A percentile compares a stretch with the other conserved stretches of the same genome.
phyloP scores from a whole-genome alignment of 805 yeast species.

The Kodamaea lidongshanica region DNA sequence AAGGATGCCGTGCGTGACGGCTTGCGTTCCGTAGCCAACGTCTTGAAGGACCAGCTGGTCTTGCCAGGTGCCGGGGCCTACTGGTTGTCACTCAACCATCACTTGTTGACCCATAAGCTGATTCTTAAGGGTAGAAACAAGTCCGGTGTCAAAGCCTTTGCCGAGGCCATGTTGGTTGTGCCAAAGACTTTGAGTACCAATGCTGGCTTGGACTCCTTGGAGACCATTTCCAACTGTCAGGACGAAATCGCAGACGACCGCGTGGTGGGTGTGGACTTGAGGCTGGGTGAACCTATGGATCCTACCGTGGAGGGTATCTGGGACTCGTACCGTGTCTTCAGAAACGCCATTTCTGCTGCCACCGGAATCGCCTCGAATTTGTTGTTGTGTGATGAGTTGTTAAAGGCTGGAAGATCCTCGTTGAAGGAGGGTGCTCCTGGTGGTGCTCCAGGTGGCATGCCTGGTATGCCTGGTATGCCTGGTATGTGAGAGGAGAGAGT shows the following conservation, averaged over 20 bases:
- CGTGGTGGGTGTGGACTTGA: slow-evolving; percentile 84
- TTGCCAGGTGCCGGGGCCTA: slow-evolving; percentile 98
- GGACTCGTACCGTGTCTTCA: slow-evolving; percentile 91
- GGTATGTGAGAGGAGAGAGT: too few species aligned
- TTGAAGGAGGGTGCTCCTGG: slow-evolving; percentile 50
- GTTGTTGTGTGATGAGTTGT: slow-evolving; percentile 88
- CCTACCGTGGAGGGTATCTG: slow-evolving; percentile 92
- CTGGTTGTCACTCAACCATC: slow-evolving; percentile 73
- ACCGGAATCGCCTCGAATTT: slow-evolving; percentile 91
- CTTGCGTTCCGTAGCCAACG: slow-evolving; percentile 87
- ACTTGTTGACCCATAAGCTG: slow-evolving; percentile 48
- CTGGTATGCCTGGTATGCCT: slow-evolving; percentile 7
- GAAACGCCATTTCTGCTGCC: slow-evolving; percentile 89
- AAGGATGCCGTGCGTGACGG: slow-evolving; percentile 98
- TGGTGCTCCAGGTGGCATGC: slow-evolving; percentile 14
- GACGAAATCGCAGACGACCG: slow-evolving; percentile 80
- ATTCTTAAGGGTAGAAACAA: slow-evolving; percentile 76
- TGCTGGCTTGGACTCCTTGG: slow-evolving; percentile 91
- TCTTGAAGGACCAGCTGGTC: slow-evolving; percentile 73
- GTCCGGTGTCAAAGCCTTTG: slow-evolving; percentile 88
- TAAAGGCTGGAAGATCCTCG: slow-evolving; percentile 94
- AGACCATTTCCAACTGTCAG: slow-evolving; percentile 80
- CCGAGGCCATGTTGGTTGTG: slow-evolving; percentile 82
- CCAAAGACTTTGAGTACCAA: slow-evolving; percentile 91
- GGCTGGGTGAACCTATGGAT: slow-evolving; percentile 92